Evolutionary conservation across 495 filamentous ascomycete species (phyloP).

Genomic region (Aspergillus kassunensis): DNA sequence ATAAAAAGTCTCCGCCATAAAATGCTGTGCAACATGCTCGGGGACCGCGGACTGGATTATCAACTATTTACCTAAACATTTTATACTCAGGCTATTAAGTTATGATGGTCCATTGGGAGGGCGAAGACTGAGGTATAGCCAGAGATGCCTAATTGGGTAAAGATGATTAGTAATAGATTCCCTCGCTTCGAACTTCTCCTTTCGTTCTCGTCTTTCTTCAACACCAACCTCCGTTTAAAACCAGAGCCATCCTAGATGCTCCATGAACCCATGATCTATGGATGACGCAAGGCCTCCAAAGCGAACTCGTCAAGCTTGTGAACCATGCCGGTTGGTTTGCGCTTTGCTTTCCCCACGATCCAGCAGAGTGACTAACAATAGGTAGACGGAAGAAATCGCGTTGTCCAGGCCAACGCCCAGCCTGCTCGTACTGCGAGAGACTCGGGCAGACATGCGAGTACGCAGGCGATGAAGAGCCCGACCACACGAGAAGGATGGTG

Average conservation of each 20-base stretch:
- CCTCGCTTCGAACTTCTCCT: no score
- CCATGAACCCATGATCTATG: no score
- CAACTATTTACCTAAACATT: no score
- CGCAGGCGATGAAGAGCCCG: constrained; percentile 6
- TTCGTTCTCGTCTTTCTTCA: no score
- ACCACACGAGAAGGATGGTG: constrained; percentile 7
- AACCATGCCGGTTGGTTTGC: constrained; percentile 8
- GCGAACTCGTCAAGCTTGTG: constrained; percentile 9
- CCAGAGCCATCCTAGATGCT: no score
- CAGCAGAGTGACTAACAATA: background rate
- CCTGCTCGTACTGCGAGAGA: constrained; percentile 8
- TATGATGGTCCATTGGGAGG: no score
- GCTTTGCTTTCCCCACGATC: background rate
- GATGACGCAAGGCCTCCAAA: constrained; percentile 2
- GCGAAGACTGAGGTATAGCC: no score
- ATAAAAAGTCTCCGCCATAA: constrained; percentile 2
- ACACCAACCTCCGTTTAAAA: no score
- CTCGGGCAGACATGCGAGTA: constrained; percentile 8
- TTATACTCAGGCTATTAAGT: background rate
- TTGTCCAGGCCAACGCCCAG: constrained; percentile 6
- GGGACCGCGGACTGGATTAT: constrained; percentile 3
- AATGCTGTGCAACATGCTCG: constrained; percentile 6
- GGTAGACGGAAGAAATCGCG: constrained; percentile 7
- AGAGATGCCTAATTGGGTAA: no score
- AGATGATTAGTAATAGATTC: no score